Base-by-base conservation (phyloP, 2,329 filamentous ascomycete species). In the Aspergillus thermomutatus region DNA sequence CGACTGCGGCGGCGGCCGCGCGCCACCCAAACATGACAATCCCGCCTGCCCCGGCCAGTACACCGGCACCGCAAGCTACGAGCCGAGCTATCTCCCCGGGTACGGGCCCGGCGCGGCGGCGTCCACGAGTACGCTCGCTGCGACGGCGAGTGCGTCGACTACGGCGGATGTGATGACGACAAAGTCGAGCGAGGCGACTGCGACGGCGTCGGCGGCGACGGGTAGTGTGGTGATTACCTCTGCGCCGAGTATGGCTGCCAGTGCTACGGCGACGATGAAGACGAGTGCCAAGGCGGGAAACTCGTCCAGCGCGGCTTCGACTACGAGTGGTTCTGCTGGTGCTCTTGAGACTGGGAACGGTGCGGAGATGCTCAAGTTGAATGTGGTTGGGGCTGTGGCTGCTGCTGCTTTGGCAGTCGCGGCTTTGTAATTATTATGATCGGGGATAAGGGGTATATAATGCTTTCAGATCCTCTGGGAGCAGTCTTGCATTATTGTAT, bases 1-100 rank as follows among this genome's bases (percentile, higher is more conserved):
- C 63, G 86, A 89, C 80, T 89, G 87, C 72, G 86, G 87, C 56
- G 87, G 87, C 61, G 87, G 86, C 54, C 79, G 82, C 48, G 87
- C 85, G 8, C 84, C 86, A 3, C 82, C 84, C 58, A 88, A 85
- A 77, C 84, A 82, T 17, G 81, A 79, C 26, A 81, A 85, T 23
- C 86, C 86, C 0, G 86, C 86, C 2, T 89, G 87, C 46, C 64
- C 66, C 0, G 21, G 23, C 8, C 47, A 54, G 17, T 70, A 70
- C 54, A 57, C 59, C 6, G 68, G 67, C 7, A 68, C 68, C 0
- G 62, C 54, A 17, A 64, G 63, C 8, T 46, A 63, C n/a, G 63
- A 62, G 1, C 53, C 64, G 27, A 65, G 60, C 58, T 67, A 66
- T 31, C 26, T 67, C 19, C 60, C 60, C 11, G 64, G 65, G 19